Evolutionary conservation across 192 early-diverging fungal species (phyloP).

Genomic region (Rhizoclosmatium sp.): DNA sequence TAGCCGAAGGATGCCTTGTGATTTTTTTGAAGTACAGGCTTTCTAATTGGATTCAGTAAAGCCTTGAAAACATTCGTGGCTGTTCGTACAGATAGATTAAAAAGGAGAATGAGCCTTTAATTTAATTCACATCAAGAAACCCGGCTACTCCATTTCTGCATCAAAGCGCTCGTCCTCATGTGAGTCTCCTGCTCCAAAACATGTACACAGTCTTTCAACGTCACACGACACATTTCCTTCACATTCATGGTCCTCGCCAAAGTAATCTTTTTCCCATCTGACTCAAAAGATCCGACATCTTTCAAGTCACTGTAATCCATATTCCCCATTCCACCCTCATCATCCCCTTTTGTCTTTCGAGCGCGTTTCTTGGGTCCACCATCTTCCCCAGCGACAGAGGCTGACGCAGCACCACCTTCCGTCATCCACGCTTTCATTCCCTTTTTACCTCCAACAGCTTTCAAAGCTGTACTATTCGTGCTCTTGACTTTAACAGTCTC

Average conservation of each 20-base stretch:
- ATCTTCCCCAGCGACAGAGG: neutral
- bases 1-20: no score
- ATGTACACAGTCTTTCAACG: constrained; percentile 36
- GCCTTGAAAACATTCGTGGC: no score
- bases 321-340: neutral
- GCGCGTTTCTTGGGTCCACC: constrained; percentile 1
- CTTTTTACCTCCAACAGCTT: constrained; percentile 31
- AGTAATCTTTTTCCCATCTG: constrained; percentile 24
- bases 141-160: constrained; percentile 32
- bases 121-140: constrained; percentile 22
- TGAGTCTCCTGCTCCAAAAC: constrained; percentile 33
- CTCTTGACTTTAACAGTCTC: constrained; percentile 22
- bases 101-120: neutral
- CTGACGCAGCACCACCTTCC: constrained; percentile 3
- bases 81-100: neutral
- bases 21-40: no score
- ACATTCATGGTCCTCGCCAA: constrained; percentile 27
- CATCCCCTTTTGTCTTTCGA: constrained; percentile 16
- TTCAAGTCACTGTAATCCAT: constrained; percentile 27
- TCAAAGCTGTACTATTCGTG: constrained; percentile 14
- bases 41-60: no score
- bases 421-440: constrained; percentile 35
- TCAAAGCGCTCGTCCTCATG: neutral
- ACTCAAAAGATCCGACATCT: constrained; percentile 24
- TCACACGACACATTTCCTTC: constrained; percentile 40